phyloP scores from a whole-genome alignment of 2,329 filamentous ascomycete genomes.

The Sporothrix sp. region DNA sequence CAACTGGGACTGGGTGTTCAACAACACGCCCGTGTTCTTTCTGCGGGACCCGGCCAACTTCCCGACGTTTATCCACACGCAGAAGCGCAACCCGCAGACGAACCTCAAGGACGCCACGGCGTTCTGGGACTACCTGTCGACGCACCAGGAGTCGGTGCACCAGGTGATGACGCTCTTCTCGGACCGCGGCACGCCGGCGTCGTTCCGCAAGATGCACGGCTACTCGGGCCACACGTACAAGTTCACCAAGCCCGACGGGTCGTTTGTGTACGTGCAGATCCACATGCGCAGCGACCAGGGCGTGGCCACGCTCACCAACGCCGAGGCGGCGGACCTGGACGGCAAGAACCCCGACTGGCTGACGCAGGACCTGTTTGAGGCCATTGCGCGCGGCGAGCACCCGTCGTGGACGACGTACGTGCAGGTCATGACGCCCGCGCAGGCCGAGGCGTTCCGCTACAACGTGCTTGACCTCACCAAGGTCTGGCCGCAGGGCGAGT shows the following conservation, averaged over 20 bases:
- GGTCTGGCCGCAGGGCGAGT: constrained; percentile 55
- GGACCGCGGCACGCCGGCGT: constrained; percentile 56
- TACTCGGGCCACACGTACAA: constrained; percentile 61
- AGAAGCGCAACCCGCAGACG: constrained; percentile 65
- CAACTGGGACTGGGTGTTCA: constrained; percentile 62
- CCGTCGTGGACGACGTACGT: constrained; percentile 56
- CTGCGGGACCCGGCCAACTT: constrained; percentile 65
- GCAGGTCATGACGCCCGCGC: constrained; percentile 51
- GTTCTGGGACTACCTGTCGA: constrained; percentile 50
- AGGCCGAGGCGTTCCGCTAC: constrained; percentile 51
- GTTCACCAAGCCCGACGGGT: constrained; percentile 54
- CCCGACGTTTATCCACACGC: constrained; percentile 66
- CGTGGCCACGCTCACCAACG: constrained; percentile 47
- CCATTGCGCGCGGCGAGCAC: constrained; percentile 50
- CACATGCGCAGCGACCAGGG: constrained; percentile 56
- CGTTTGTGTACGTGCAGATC: constrained; percentile 56
- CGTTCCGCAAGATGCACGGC: constrained; percentile 57
- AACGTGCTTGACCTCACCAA: constrained; percentile 63
- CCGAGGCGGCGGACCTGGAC: constrained; percentile 44
- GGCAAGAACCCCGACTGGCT: constrained; percentile 52
- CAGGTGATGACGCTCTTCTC: constrained; percentile 57
- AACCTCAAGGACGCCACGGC: constrained; percentile 59
- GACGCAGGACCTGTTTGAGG: constrained; percentile 54
- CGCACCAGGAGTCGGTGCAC: constrained; percentile 53
- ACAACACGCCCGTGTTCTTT: constrained; percentile 73